A percentile compares a stretch with the other conserved stretches of the same genome.
Evolutionary conservation across 805 yeast species (phyloP).

Genomic region (Candida parachauliodes): DNA sequence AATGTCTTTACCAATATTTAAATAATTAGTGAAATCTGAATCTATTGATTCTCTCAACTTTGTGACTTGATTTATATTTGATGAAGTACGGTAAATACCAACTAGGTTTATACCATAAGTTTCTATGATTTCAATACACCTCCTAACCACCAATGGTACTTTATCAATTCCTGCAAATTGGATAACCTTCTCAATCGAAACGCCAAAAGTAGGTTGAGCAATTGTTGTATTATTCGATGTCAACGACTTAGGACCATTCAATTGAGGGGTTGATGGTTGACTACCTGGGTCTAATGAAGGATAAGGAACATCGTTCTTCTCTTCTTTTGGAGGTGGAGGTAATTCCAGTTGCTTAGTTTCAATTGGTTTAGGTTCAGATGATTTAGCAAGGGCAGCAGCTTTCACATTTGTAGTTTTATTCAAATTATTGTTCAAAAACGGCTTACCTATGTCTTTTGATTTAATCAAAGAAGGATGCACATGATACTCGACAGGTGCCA

Average conservation of each 20-base stretch:
- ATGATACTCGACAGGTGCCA: conserved; percentile 67
- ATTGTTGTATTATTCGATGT: conserved; percentile 7
- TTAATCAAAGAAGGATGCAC: conserved; percentile 60
- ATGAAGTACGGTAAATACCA: conserved; percentile 86
- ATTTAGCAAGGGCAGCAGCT: not conserved
- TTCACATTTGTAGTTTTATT: conserved; percentile 4
- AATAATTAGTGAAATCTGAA: conserved; percentile 64
- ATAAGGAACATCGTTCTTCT: conserved; percentile 8
- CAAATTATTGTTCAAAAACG: conserved; percentile 9
- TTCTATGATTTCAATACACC: conserved; percentile 85
- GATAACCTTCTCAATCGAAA: conserved; percentile 72
- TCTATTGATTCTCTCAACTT: conserved; percentile 71
- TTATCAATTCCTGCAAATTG: conserved; percentile 80
- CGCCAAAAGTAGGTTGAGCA: conserved; percentile 64
- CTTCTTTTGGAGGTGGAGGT: not conserved
- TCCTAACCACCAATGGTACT: conserved; percentile 87
- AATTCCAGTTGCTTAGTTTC: not conserved
- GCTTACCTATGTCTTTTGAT: conserved; percentile 10
- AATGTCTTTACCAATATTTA: conserved; percentile 39
- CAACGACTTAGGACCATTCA: conserved; percentile 34
- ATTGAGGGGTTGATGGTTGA: conserved; percentile 25
- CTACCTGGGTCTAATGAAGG: conserved; percentile 28
- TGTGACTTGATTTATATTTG: conserved; percentile 70
- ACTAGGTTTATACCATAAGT: conserved; percentile 79
- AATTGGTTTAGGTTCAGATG: not conserved